Percentiles rank a stretch among this genome's conserved stretches.
Evolutionary conservation across 768 basidiomycete genomes (phyloP).

Genomic region (Cystobasidiopsis lactophilus): DNA sequence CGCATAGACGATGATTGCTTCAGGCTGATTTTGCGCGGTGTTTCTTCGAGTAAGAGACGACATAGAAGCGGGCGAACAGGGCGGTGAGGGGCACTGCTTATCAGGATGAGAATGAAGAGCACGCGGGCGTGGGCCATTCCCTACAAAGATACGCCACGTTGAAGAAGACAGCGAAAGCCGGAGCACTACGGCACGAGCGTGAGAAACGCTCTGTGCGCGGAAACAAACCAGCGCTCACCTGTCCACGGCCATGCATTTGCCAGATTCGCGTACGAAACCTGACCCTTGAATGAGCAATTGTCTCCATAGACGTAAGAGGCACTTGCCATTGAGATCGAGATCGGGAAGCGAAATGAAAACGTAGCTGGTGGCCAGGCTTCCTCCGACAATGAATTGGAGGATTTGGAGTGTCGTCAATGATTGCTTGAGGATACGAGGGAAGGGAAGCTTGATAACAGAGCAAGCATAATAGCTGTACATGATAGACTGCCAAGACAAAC

Average conservation of each 20-base stretch:
- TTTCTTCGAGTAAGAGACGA: conserved; percentile 15
- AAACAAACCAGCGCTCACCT: conserved; percentile 14
- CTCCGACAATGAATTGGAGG: not conserved
- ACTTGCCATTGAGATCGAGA: not conserved
- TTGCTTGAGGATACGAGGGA: conserved; percentile 19
- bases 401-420: conserved; percentile 9
- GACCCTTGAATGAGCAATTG: no score
- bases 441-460: conserved; percentile 16
- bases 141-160: conserved; percentile 18
- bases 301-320: no score
- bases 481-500: not conserved
- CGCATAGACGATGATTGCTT: no score
- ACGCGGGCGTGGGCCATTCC: no score
- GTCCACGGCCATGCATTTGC: conserved; percentile 12
- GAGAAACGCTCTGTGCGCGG: not conserved
- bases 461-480: conserved; percentile 20
- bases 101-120: not conserved
- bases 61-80: conserved; percentile 20
- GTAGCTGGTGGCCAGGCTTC: conserved; percentile 13
- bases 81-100: conserved; percentile 11
- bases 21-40: no score
- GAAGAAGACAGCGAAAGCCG: not conserved
- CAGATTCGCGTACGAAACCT: conserved; percentile 1
- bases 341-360: conserved; percentile 15
- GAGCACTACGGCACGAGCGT: not conserved